phyloP scores from a whole-genome alignment of 2,329 filamentous ascomycete species.

The Paraphoma chrysanthemicola region DNA sequence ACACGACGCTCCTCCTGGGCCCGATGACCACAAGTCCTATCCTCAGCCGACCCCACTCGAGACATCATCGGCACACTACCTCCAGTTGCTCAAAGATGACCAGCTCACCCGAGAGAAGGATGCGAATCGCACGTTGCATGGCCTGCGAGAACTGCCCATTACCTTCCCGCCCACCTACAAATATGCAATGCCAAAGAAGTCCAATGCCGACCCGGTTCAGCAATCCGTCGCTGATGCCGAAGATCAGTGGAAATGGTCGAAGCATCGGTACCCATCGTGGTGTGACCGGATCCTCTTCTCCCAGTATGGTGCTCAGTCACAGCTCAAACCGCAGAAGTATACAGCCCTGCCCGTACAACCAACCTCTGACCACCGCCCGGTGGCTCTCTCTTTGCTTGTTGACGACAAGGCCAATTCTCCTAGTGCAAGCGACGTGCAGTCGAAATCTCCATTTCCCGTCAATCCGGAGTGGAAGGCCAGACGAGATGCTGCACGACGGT shows the following conservation, averaged over 20 bases:
- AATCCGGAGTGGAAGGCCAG: conserved; percentile 63
- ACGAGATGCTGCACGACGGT: conserved; percentile 61
- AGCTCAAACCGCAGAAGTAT: conserved; percentile 69
- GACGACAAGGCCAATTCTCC: conserved; percentile 59
- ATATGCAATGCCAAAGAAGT: conserved; percentile 59
- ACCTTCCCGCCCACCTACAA: conserved; percentile 94
- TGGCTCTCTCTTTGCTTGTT: conserved; percentile 74
- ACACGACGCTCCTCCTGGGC: conserved; percentile 67
- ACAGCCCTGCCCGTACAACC: conserved; percentile 76
- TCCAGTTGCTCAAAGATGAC: conserved; percentile 73
- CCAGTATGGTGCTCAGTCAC: conserved; percentile 48
- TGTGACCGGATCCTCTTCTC: conserved; percentile 89
- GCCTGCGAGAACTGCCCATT: conserved; percentile 76
- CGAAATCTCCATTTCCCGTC: conserved; percentile 63
- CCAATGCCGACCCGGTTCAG: conserved; percentile 8
- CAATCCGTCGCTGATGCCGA: conserved; percentile 32
- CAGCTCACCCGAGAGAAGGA: conserved; percentile 77
- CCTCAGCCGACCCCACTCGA: conserved; percentile 63
- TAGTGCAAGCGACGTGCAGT: conserved; percentile 45
- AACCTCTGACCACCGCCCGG: conserved; percentile 88
- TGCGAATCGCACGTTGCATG: conserved; percentile 76
- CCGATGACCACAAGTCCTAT: conserved; percentile 65
- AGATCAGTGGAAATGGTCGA: conserved; percentile 72
- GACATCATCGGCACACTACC: conserved; percentile 65
- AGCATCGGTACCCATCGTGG: conserved; percentile 86